Conservation (phyloP, 2,329 filamentous ascomycete genomes). For the Diaporthe sp. region DNA sequence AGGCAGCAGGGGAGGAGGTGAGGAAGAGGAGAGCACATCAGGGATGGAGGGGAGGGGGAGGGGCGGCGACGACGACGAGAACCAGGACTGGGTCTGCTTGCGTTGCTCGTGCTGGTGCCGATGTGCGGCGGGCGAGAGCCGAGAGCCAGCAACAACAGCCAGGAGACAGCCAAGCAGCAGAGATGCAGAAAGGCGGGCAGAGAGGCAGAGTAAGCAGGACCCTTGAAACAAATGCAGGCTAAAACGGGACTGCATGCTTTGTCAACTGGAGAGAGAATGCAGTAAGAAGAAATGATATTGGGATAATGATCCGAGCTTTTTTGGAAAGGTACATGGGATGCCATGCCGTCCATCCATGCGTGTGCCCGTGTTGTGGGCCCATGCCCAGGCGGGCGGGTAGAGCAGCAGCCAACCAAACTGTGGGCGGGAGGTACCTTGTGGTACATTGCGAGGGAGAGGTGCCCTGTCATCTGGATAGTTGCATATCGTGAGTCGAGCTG, state of each 20-base stretch:
- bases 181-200: not conserved
- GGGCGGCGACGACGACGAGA: not conserved
- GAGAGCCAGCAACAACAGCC: not conserved
- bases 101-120: not conserved
- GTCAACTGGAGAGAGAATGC: not conserved
- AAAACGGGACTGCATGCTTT: conserved; percentile 18
- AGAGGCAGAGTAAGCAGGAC: not conserved
- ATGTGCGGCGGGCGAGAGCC: not conserved
- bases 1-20: conserved; percentile 13
- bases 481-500: not conserved
- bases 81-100: not conserved
- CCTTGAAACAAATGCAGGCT: conserved; percentile 22
- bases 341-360: not conserved
- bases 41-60: no score
- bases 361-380: not conserved
- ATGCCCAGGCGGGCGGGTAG: conserved; percentile 20
- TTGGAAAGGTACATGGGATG: not conserved
- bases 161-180: not conserved
- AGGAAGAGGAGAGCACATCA: not conserved
- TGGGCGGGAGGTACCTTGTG: not conserved
- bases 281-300: not conserved
- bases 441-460: not conserved
- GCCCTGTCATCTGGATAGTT: not conserved
- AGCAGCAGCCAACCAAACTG: not conserved
- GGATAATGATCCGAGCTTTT: conserved; percentile 2